These are phyloP conservation scores for Eucalyptus brandiana DNA, from an alignment of 345 rosid genomes.

Conservation along the genomic window DNA sequence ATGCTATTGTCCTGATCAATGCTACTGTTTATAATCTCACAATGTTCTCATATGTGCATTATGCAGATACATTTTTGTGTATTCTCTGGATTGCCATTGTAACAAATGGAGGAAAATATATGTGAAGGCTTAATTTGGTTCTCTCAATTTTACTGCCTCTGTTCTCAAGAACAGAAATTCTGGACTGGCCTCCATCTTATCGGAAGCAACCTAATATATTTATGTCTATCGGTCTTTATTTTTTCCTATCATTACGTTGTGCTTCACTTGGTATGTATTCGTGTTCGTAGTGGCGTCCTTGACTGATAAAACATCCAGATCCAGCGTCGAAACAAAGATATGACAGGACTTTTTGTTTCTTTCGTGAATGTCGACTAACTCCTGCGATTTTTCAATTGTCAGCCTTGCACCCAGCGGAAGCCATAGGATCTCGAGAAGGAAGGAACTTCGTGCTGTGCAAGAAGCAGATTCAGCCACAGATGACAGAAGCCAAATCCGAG, in stretches of 20 bases:
- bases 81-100: background rate
- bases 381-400: background rate
- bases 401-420: conserved; percentile 54
- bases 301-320: background rate
- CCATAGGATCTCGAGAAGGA: conserved; percentile 46
- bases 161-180: background rate
- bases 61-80: background rate
- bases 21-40: background rate
- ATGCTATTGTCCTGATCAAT: background rate
- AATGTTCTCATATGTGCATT: background rate
- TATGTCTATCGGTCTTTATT: background rate
- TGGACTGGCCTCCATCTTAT: background rate
- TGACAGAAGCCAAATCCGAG: conserved; percentile 12
- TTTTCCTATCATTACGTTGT: background rate
- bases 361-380: background rate
- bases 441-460: conserved; percentile 76
- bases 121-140: background rate
- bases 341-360: background rate
- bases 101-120: background rate
- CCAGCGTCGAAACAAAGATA: background rate
- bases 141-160: background rate
- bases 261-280: background rate
- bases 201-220: background rate
- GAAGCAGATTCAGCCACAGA: conserved; percentile 38
- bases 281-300: background rate